Percentiles rank a stretch among this genome's conserved stretches.
These are phyloP conservation scores for Mycena sanguinolenta DNA, from an alignment of 768 basidiomycete genomes.

Conservation along the genomic window DNA sequence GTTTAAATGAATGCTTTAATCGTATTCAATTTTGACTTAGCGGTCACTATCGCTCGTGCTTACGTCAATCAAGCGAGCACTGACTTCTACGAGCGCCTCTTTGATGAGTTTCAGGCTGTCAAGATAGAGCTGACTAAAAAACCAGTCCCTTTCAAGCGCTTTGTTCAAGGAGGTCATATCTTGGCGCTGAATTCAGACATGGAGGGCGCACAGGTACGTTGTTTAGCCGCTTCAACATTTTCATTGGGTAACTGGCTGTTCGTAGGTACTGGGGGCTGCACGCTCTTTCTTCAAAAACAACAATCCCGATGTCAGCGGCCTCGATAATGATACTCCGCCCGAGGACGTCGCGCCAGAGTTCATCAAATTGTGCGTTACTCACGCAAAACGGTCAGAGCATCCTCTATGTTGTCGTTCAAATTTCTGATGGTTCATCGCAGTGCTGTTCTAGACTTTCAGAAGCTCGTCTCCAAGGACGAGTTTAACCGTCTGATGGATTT, in stretches of 20 bases:
- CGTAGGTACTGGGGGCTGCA: conserved; percentile 18
- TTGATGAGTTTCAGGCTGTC: conserved; percentile 24
- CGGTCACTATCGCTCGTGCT: conserved; percentile 25
- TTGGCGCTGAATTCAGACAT: conserved; percentile 21
- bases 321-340: not conserved
- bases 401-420: not conserved
- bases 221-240: too few species aligned
- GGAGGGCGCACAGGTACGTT: conserved; percentile 26
- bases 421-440: not conserved
- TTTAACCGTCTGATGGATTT: not conserved
- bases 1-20: too few species aligned
- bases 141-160: conserved; percentile 22
- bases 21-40: not conserved
- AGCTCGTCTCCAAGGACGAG: not conserved
- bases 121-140: conserved; percentile 10
- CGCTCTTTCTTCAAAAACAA: conserved; percentile 12
- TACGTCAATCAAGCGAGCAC: conserved; percentile 20
- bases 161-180: conserved; percentile 17
- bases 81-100: conserved; percentile 19
- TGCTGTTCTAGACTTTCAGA: not conserved
- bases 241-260: too few species aligned
- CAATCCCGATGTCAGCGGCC: not conserved
- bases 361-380: conserved; percentile 16
- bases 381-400: conserved; percentile 24
- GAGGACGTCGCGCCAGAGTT: conserved; percentile 15